A percentile compares a stretch with the other conserved stretches of the same genome.
These are phyloP conservation scores for Phaeoacremonium minimum DNA, from an alignment of 2,329 filamentous ascomycete species.

Conservation along the genomic window DNA sequence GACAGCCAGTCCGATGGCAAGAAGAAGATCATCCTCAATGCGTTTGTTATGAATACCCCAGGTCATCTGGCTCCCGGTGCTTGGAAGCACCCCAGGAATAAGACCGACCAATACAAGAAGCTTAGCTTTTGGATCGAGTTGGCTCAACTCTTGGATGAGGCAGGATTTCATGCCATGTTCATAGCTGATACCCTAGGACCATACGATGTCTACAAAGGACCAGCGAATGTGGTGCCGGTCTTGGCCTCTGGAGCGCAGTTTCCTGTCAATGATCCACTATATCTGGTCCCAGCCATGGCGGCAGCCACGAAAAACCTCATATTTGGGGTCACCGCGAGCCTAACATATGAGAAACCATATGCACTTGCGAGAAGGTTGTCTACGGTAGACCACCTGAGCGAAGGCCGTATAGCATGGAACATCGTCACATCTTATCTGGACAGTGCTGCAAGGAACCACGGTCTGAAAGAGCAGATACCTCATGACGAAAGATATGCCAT, in stretches of 20 bases:
- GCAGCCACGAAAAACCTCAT: constrained; percentile 63
- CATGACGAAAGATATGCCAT: constrained; percentile 64
- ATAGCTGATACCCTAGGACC: constrained; percentile 43
- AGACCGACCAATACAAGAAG: constrained; percentile 14
- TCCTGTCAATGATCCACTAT: constrained; percentile 66
- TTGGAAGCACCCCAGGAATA: constrained; percentile 11
- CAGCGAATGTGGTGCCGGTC: constrained; percentile 52
- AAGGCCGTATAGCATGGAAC: constrained; percentile 58
- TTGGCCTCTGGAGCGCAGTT: constrained; percentile 63
- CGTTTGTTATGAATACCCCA: constrained; percentile 25
- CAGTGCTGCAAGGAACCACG: constrained; percentile 63
- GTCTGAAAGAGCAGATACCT: constrained; percentile 30
- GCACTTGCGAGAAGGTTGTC: constrained; percentile 62
- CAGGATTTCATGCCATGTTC: constrained; percentile 32
- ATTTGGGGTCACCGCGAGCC: constrained; percentile 66
- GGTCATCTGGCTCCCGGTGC: constrained; percentile 10
- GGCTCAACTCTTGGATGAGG: constrained; percentile 28
- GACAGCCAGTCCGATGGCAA: constrained; percentile 13
- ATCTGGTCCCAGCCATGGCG: constrained; percentile 64
- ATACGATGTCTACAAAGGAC: constrained; percentile 66
- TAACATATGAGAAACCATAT: constrained; percentile 69
- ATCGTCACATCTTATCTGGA: constrained; percentile 70
- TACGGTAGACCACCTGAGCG: constrained; percentile 64
- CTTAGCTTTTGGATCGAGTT: constrained; percentile 26
- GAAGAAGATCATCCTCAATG: constrained; percentile 37